Percentiles rank a stretch among this genome's conserved stretches.
Conservation (phyloP, 495 filamentous ascomycete genomes). For the Ascobolus immersus region DNA sequence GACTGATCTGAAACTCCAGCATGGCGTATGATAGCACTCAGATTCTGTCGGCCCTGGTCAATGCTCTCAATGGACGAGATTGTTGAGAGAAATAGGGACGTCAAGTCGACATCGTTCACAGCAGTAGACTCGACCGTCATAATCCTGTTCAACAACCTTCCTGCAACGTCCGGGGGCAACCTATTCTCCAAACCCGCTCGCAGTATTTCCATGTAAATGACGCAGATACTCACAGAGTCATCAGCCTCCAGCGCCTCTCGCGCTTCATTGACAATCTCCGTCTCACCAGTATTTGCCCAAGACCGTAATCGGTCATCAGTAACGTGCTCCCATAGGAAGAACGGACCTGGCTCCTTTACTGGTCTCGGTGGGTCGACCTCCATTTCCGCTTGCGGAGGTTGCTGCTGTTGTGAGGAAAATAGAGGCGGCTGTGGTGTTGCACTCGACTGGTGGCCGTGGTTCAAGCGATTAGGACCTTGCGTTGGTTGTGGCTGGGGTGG, state of each 20-base stretch:
- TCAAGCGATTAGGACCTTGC: no score
- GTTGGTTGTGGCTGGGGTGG: background rate
- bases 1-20: conserved; percentile 42
- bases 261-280: conserved; percentile 23
- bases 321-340: conserved; percentile 32
- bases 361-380: conserved; percentile 8
- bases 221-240: conserved; percentile 37
- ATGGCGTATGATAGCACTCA: conserved; percentile 35
- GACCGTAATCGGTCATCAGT: conserved; percentile 23
- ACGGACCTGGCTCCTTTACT: conserved; percentile 10
- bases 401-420: conserved; percentile 5
- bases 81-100: conserved; percentile 52
- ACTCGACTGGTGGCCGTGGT: no score
- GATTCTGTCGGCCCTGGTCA: conserved; percentile 21
- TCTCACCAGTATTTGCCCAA: conserved; percentile 27
- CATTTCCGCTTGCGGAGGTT: conserved; percentile 7
- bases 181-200: conserved; percentile 42
- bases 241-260: conserved; percentile 31
- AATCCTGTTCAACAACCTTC: conserved; percentile 48
- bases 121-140: conserved; percentile 28
- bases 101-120: conserved; percentile 13
- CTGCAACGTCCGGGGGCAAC: conserved; percentile 39
- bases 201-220: conserved; percentile 65
- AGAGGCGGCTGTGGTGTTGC: conserved; percentile 2
- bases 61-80: conserved; percentile 48